Conservation (phyloP, 768 basidiomycete species). For the Boletus edulis region DNA sequence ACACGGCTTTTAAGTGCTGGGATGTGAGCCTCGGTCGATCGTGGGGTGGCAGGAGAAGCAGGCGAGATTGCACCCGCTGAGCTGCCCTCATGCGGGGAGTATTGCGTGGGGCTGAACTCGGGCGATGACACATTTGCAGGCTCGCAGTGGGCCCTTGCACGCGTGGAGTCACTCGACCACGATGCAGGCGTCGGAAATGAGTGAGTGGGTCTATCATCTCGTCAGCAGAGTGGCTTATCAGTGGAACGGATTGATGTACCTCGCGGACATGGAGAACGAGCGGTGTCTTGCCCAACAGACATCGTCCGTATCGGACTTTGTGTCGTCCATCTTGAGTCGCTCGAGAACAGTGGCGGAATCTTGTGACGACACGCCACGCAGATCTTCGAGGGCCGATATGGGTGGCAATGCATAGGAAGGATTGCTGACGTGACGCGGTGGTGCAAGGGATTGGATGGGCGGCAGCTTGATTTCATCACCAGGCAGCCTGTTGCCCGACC, state of each 20-base stretch:
- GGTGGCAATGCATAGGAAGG: conserved; percentile 60
- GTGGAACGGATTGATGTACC: conserved; percentile 17
- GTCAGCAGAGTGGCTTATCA: neutral
- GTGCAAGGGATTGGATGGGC: conserved; percentile 39
- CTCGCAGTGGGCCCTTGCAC: conserved; percentile 18
- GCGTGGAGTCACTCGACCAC: conserved; percentile 24
- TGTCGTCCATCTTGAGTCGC: conserved; percentile 58
- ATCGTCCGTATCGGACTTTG: conserved; percentile 15
- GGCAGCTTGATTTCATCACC: conserved; percentile 40
- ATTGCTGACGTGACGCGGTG: conserved; percentile 26
- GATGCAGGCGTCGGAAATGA: conserved; percentile 21
- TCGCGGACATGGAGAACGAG: conserved; percentile 41
- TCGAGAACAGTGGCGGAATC: conserved; percentile 68
- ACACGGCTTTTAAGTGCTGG: conserved; percentile 14
- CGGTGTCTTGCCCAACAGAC: conserved; percentile 41
- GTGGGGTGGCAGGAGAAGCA: conserved; percentile 50
- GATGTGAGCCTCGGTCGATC: conserved; percentile 33
- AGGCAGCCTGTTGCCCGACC: conserved; percentile 21
- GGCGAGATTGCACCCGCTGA: conserved; percentile 54
- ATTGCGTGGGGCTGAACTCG: conserved; percentile 23
- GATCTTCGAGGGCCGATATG: conserved; percentile 65
- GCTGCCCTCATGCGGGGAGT: conserved; percentile 41
- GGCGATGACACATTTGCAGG: conserved; percentile 9
- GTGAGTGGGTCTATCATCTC: conserved; percentile 12
- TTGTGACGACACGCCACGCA: conserved; percentile 46